Percentiles rank a stretch among this genome's conserved stretches.
These are phyloP conservation scores for Penicillium brasilianum DNA, from an alignment of 2,329 filamentous ascomycete genomes.

Conservation along the genomic window DNA sequence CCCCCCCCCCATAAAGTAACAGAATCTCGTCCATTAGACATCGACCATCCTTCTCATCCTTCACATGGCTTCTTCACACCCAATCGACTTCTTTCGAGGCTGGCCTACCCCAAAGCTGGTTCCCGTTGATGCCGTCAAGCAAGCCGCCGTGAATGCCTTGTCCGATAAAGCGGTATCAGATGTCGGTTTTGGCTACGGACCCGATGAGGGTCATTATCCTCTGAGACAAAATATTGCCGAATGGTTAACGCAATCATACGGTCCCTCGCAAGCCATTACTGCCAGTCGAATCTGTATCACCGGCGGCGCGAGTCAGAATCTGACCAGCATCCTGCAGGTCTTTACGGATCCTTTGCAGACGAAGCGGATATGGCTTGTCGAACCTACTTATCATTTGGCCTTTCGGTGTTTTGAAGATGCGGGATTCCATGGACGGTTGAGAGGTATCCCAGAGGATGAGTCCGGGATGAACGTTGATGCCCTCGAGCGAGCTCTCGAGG, in stretches of 20 bases:
- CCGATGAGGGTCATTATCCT: conserved; percentile 71
- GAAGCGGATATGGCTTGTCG: conserved; percentile 73
- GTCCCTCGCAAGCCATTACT: conserved; percentile 43
- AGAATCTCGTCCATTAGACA: background rate
- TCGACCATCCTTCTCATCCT: background rate
- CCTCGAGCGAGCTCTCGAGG: conserved; percentile 56
- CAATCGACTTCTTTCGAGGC: conserved; percentile 49
- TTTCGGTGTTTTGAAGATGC: conserved; percentile 80
- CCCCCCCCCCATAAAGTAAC: too few relatives aligned
- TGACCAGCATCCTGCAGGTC: conserved; percentile 74
- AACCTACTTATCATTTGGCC: conserved; percentile 79
- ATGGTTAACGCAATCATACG: conserved; percentile 71
- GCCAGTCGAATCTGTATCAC: conserved; percentile 73
- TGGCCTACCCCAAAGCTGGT: conserved; percentile 62
- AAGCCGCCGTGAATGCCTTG: conserved; percentile 64
- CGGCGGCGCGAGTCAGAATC: conserved; percentile 79
- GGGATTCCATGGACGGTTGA: conserved; percentile 69
- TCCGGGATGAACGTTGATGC: conserved; percentile 73
- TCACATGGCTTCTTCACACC: conserved; percentile 5
- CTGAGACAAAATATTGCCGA: conserved; percentile 68
- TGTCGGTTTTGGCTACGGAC: conserved; percentile 74
- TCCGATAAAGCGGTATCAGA: conserved; percentile 61
- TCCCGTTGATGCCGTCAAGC: conserved; percentile 64
- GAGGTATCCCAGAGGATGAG: conserved; percentile 74
- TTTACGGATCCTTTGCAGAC: conserved; percentile 79